phyloP scores from a whole-genome alignment of 179 eudicot species.

The Beta macrorhiza region DNA sequence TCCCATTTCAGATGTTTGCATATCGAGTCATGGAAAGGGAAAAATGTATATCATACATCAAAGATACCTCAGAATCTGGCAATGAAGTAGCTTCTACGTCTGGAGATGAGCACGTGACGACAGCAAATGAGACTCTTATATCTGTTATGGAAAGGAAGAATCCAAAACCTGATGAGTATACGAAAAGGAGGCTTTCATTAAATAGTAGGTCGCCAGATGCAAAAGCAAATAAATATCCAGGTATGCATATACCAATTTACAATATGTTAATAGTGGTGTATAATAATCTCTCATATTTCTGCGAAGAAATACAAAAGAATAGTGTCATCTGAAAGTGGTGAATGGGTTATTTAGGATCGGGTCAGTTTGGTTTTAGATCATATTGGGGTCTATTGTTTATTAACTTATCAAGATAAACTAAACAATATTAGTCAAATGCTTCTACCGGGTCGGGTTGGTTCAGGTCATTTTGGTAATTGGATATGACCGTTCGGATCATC shows the following conservation, averaged over 20 bases:
- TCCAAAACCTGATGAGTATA: slow-evolving; percentile 36
- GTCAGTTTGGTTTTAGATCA: too few species aligned
- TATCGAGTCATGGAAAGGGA: slow-evolving; percentile 58
- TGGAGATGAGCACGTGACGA: slow-evolving; percentile 49
- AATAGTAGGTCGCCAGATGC: slow-evolving; percentile 29
- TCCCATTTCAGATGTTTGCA: slow-evolving; percentile 73
- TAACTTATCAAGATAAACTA: too few species aligned
- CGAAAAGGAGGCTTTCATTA: slow-evolving; percentile 33
- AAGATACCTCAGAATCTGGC: slow-evolving; percentile 62
- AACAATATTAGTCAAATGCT: too few species aligned
- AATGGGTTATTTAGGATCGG: too few species aligned
- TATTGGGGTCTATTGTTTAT: too few species aligned
- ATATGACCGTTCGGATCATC: neutral
- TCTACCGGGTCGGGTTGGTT: too few species aligned
- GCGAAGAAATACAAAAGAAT: too few species aligned
- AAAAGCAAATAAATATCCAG: slow-evolving; percentile 41
- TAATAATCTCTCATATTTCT: neutral
- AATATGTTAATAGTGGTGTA: neutral
- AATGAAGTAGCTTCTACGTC: slow-evolving; percentile 63
- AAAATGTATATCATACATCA: slow-evolving; percentile 29
- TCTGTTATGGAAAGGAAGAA: slow-evolving; percentile 35
- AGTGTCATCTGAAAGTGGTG: too few species aligned
- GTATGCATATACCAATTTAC: slow-evolving; percentile 26
- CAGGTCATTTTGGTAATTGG: too few species aligned
- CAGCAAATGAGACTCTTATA: slow-evolving; percentile 40